phyloP scores from a whole-genome alignment of 805 yeast species.

The Kodamaea kaohsiungensis region DNA sequence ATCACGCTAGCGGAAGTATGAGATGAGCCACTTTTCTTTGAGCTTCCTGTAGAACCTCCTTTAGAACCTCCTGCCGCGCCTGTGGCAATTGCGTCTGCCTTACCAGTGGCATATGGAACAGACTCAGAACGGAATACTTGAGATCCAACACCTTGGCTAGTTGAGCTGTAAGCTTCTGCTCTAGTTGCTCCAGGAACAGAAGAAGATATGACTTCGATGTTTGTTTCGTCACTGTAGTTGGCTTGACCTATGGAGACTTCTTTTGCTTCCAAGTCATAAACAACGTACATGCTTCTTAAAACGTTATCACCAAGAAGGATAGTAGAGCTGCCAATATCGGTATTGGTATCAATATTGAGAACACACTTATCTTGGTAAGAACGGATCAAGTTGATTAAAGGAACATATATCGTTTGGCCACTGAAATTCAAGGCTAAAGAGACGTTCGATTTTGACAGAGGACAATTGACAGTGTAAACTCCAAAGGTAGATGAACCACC shows the following conservation, averaged over 20 bases:
- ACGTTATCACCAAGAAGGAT: not conserved
- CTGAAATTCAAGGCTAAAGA: slow-evolving; percentile 6
- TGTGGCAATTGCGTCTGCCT: not conserved
- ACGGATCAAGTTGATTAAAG: not conserved
- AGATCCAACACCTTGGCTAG: not conserved
- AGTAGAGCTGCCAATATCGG: not conserved
- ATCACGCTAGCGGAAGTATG: no score
- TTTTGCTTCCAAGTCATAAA: not conserved
- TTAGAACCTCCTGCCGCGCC: not conserved
- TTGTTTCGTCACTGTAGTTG: not conserved
- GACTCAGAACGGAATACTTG: not conserved
- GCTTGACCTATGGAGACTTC: not conserved
- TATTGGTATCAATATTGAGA: not conserved
- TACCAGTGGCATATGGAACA: not conserved
- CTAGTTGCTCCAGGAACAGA: not conserved
- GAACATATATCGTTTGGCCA: slow-evolving; percentile 3
- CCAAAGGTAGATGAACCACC: not conserved
- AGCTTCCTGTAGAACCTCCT: not conserved
- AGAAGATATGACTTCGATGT: not conserved
- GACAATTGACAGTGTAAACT: not conserved
- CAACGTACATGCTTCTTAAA: not conserved
- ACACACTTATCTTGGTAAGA: not conserved
- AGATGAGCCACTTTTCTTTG: no score
- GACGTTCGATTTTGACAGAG: not conserved
- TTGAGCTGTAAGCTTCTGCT: not conserved